Evolutionary conservation across 805 yeast species (phyloP).

Genomic region (Pichia manshurica): DNA sequence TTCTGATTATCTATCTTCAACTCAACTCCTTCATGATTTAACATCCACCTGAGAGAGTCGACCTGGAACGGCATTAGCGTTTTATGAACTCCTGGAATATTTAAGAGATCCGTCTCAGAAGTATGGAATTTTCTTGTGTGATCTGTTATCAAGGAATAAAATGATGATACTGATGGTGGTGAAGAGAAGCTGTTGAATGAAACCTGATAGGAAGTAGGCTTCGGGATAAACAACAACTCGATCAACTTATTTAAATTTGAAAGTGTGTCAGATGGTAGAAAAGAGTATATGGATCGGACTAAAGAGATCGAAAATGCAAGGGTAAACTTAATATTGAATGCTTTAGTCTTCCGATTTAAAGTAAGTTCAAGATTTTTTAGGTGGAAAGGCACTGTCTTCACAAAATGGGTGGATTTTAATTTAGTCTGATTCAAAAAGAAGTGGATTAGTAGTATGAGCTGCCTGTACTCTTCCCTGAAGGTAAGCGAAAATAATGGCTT

Average conservation of each 20-base stretch:
- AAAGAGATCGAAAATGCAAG: conserved; percentile 14
- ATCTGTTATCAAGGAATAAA: conserved; percentile 46
- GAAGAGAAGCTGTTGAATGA: conserved; percentile 1
- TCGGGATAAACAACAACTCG: conserved; percentile 12
- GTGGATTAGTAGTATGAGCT: background rate
- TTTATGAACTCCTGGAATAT: conserved; percentile 20
- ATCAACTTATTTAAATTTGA: conserved; percentile 16
- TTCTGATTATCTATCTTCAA: background rate
- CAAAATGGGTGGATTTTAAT: background rate
- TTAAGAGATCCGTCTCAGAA: conserved; percentile 7
- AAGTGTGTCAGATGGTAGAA: conserved; percentile 18
- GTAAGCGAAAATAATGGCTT: background rate
- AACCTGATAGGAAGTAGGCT: conserved; percentile 23
- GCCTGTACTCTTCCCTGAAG: background rate
- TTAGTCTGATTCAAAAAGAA: background rate
- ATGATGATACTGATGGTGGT: conserved; percentile 29
- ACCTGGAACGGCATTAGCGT: conserved; percentile 40
- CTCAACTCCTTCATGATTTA: conserved; percentile 42
- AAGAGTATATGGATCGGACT: conserved; percentile 17
- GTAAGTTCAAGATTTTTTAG: background rate
- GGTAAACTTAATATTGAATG: conserved; percentile 1
- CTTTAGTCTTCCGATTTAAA: background rate
- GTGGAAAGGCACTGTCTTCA: background rate
- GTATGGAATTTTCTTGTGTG: conserved; percentile 31
- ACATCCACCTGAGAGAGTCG: conserved; percentile 52